Conservation (phyloP, 257 asterid species). For the Mitragyna speciosa region DNA sequence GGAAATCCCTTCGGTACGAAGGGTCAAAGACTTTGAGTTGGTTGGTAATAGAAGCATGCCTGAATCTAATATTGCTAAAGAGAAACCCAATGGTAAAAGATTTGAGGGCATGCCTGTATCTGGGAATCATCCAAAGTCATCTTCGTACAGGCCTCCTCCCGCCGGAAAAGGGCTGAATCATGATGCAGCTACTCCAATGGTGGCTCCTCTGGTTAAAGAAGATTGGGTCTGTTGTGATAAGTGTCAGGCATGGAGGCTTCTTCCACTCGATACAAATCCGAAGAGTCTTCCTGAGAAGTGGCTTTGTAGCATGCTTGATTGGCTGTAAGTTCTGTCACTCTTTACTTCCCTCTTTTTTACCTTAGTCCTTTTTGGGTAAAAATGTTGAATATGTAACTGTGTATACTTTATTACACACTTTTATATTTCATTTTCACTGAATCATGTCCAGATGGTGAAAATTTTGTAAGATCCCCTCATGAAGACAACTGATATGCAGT, state of each 20-base stretch:
- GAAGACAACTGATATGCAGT: slow-evolving; percentile 6
- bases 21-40: slow-evolving; percentile 44
- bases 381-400: background rate
- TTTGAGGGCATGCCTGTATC: slow-evolving; percentile 41
- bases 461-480: background rate
- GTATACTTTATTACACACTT: background rate
- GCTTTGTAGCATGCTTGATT: slow-evolving; percentile 87
- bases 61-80: slow-evolving; percentile 46
- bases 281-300: slow-evolving; percentile 84
- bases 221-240: slow-evolving; percentile 92
- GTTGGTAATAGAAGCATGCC: slow-evolving; percentile 37
- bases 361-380: background rate
- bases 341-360: slow-evolving; percentile 1
- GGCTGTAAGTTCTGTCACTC: slow-evolving; percentile 81
- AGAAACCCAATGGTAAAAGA: slow-evolving; percentile 35
- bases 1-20: slow-evolving; percentile 46
- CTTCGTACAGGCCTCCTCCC: slow-evolving; percentile 44
- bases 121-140: slow-evolving; percentile 35
- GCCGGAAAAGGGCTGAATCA: slow-evolving; percentile 46
- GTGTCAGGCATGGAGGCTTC: slow-evolving; percentile 87
- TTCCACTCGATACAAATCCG: slow-evolving; percentile 89
- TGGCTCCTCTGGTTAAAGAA: slow-evolving; percentile 65
- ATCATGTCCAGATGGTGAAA: background rate
- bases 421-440: background rate
- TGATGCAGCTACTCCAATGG: slow-evolving; percentile 50